Conservation (phyloP, 2,329 filamentous ascomycete genomes). For the Fusarium chaquense region DNA sequence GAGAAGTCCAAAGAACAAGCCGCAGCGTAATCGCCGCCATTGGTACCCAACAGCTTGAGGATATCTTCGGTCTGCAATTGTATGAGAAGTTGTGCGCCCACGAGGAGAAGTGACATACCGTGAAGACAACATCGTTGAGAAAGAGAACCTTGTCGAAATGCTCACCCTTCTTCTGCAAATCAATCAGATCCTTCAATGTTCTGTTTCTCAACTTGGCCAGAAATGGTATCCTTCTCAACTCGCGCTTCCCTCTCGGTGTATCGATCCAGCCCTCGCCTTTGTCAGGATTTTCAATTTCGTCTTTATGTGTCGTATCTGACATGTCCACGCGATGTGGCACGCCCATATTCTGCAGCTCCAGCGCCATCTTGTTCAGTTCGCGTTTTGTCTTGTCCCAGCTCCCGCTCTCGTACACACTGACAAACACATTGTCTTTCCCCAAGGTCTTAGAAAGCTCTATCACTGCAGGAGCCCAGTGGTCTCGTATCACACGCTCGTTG, state of each 20-base stretch:
- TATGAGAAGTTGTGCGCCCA: slow-evolving; percentile 6
- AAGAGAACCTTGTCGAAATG: slow-evolving; percentile 70
- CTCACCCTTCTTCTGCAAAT: slow-evolving; percentile 62
- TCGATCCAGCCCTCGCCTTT: slow-evolving; percentile 71
- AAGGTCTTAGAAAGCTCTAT: slow-evolving; percentile 67
- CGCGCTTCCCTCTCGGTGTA: slow-evolving; percentile 64
- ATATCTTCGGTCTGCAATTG: slow-evolving; percentile 65
- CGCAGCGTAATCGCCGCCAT: slow-evolving; percentile 69
- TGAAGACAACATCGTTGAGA: slow-evolving; percentile 73
- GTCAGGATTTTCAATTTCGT: slow-evolving; percentile 62
- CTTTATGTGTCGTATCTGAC: slow-evolving; percentile 68
- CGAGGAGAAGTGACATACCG: slow-evolving; percentile 53
- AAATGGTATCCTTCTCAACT: slow-evolving; percentile 76
- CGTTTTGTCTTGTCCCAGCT: slow-evolving; percentile 77
- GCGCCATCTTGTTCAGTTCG: slow-evolving; percentile 68
- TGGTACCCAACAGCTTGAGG: slow-evolving; percentile 66
- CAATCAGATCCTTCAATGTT: slow-evolving; percentile 69
- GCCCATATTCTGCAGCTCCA: slow-evolving; percentile 62
- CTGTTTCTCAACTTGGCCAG: slow-evolving; percentile 73
- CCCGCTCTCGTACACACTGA: slow-evolving; percentile 76
- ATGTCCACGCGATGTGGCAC: slow-evolving; percentile 68
- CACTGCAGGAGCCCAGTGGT: slow-evolving; percentile 73
- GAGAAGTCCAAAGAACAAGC: slow-evolving; percentile 72
- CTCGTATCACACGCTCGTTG: slow-evolving; percentile 68
- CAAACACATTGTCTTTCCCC: slow-evolving; percentile 73